A percentile compares a stretch with the other conserved stretches of the same genome.
These are phyloP conservation scores for Aspergillus sp. DNA, from an alignment of 2,329 filamentous ascomycete species.

Conservation along the genomic window DNA sequence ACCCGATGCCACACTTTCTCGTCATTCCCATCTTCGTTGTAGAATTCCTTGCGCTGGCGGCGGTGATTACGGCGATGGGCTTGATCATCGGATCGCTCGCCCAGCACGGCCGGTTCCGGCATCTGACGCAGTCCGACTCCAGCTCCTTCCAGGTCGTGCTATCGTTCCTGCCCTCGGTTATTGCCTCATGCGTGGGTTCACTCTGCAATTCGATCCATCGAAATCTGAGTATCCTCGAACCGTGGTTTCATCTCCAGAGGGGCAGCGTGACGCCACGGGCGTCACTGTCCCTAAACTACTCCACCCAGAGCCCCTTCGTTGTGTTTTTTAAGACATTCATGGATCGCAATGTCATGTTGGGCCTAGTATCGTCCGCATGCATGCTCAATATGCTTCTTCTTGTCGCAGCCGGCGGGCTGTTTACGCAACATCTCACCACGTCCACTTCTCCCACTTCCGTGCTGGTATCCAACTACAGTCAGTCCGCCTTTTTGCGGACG, in stretches of 20 bases:
- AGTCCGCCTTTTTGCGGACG: conserved; percentile 17
- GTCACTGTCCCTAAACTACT: conserved; percentile 25
- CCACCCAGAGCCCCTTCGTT: conserved; percentile 22
- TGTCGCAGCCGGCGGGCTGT: conserved; percentile 24
- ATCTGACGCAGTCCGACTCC: conserved; percentile 23
- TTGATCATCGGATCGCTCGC: conserved; percentile 19
- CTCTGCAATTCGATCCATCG: conserved; percentile 26
- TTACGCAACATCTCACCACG: conserved; percentile 20
- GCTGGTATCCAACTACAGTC: conserved; percentile 21
- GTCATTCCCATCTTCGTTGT: conserved; percentile 25
- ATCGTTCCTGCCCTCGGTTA: conserved; percentile 23
- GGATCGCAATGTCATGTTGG: conserved; percentile 18
- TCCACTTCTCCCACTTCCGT: conserved; percentile 16
- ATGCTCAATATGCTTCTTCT: conserved; percentile 21
- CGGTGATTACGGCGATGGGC: conserved; percentile 22
- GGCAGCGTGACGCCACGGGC: conserved; percentile 17
- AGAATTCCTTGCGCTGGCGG: conserved; percentile 23
- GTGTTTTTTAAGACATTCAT: conserved; percentile 20
- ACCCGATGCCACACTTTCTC: conserved; percentile 26
- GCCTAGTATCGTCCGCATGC: conserved; percentile 22
- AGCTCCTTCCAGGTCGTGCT: conserved; percentile 23
- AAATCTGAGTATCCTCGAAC: conserved; percentile 25
- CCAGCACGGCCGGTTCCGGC: conserved; percentile 20
- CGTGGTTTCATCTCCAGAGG: conserved; percentile 27
- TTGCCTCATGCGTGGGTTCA: conserved; percentile 23